Evolutionary conservation across 768 basidiomycete genomes (phyloP), one percentile per base, ranked within the genome.

Genomic region (Suillus decipiens): DNA sequence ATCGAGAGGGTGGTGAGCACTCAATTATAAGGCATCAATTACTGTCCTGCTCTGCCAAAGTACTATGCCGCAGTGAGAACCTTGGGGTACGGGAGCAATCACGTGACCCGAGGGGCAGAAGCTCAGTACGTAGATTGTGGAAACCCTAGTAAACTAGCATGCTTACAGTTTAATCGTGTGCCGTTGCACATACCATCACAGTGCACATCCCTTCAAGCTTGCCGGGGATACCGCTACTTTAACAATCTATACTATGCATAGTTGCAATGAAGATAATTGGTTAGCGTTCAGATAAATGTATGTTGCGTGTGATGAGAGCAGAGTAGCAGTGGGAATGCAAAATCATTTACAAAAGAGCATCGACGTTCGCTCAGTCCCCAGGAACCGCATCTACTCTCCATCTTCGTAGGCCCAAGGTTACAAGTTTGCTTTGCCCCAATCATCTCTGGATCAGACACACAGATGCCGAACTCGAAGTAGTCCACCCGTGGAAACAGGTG

Each of bases 361-460:
- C 19, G 34, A 61, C 37, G 31, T 31, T 31, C 60, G 56, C 55
- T 6, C 22, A 39, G 55, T 37, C 54, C 55, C 36, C 36, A 56
- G 19, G 8, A 56, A 12, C 36, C 14, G 7, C n/a, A 55, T 7
- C 47, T 70, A 63, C 50, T 59, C 61, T 66, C 63, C 53, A 63
- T 59, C 60, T 47, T 62, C 28, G 31, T 42, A 36, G 64, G 73
- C 75, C 79, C 77, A 79, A 47, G 72, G 75, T 70, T 84, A 84
- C 65, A 3, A 28, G 28, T 80, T 77, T 59, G 81, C 80, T 76
- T 86, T 90, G 50, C 86, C 88, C 85, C 84, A 69, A 78, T 78
- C 17, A 75, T 65, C 15, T 74, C 67, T 5, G 39, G 59, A 24
- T 71, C 67, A 28, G 41, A 59, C 60, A 63, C 24, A 66, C 50